Percentiles rank a stretch among this genome's conserved stretches.
Conservation (phyloP, 2,329 filamentous ascomycete species). For the Colletotrichum sp. region DNA sequence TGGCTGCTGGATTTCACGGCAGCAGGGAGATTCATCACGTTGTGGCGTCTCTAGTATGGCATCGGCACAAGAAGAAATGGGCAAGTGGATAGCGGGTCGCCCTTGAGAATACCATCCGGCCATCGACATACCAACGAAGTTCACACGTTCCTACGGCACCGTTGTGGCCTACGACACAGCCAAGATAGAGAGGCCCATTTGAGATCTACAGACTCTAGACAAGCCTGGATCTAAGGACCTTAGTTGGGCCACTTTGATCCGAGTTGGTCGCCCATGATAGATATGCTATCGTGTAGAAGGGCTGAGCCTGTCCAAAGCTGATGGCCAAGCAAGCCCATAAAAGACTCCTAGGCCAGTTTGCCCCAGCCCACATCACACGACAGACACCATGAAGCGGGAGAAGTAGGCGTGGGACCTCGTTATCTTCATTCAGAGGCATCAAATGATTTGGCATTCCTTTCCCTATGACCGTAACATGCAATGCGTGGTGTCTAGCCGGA, state of each 20-base stretch:
- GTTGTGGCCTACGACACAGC: neutral
- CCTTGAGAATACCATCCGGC: neutral
- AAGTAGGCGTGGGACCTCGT: neutral
- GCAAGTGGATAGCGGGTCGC: neutral
- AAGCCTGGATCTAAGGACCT: neutral
- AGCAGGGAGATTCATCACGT: neutral
- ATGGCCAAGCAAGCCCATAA: neutral
- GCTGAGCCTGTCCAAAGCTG: neutral
- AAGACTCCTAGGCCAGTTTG: neutral
- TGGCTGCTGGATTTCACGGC: neutral
- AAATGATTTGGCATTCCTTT: constrained; percentile 42
- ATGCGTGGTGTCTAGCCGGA: constrained; percentile 29
- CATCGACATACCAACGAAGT: neutral
- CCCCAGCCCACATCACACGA: neutral
- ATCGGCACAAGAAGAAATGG: neutral
- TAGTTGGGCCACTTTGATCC: neutral
- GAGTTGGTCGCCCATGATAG: neutral
- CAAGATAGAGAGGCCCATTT: neutral
- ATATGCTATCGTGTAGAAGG: neutral
- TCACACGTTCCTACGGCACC: neutral
- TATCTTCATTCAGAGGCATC: constrained; percentile 20
- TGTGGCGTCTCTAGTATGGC: neutral
- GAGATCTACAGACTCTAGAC: neutral
- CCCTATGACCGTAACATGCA: constrained; percentile 55
- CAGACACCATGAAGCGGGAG: neutral